phyloP scores from a whole-genome alignment of 768 basidiomycete genomes.

The Naematelia aurantialba region DNA sequence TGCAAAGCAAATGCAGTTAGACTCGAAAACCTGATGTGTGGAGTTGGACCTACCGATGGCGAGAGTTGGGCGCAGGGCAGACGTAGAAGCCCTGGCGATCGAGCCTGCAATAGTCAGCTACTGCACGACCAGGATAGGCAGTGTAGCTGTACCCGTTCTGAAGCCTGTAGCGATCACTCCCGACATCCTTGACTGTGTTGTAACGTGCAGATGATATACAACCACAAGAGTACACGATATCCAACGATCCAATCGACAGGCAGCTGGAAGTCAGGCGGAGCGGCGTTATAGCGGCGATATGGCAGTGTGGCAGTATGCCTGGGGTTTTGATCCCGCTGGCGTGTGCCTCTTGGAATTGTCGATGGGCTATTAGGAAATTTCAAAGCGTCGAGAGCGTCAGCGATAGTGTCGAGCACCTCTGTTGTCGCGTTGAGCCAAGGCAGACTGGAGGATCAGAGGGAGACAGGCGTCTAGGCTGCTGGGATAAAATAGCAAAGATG shows the following conservation, averaged over 20 bases:
- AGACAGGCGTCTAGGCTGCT: neutral
- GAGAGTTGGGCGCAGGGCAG: conserved; percentile 16
- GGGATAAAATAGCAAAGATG: neutral
- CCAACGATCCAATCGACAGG: neutral
- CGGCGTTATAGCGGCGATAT: neutral
- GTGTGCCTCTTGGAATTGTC: no score
- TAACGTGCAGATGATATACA: neutral
- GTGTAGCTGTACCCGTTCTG: conserved; percentile 18
- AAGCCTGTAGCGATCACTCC: conserved; percentile 23
- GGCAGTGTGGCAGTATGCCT: neutral
- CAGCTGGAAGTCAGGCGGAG: neutral
- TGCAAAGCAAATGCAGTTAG: conserved; percentile 1
- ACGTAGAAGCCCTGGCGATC: conserved; percentile 6
- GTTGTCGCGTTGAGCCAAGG: no score
- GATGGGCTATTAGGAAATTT: neutral
- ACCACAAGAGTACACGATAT: neutral
- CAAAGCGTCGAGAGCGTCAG: no score
- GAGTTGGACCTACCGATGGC: conserved; percentile 17
- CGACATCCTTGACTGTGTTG: conserved; percentile 18
- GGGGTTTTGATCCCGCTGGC: neutral
- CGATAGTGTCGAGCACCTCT: no score
- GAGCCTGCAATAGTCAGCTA: conserved; percentile 2
- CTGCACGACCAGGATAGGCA: no score
- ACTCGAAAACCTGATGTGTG: neutral
- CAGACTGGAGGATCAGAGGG: neutral